Base-by-base conservation (phyloP, 129 eudicot genomes). In the Kitagawia praeruptora region DNA sequence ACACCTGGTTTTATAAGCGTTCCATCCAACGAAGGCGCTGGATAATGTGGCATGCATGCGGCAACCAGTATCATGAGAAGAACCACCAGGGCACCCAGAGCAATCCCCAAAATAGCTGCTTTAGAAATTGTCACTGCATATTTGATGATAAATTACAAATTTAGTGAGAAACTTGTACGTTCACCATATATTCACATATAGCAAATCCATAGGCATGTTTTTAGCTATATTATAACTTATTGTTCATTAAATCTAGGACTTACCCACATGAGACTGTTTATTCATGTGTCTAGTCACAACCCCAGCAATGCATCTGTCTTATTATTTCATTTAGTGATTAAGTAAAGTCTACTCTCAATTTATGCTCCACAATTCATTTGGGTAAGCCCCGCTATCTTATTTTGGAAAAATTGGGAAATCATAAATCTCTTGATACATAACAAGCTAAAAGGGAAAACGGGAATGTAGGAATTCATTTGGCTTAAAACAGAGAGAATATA, bases 41-140 rank as follows among this genome's bases (percentile, higher is more conserved):
- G 87, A 56, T 83, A 81, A 82, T 85, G 87, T 9, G 97, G 99
- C 54, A 95, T 89, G 79, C 90, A 90, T 23, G 90, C 99, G 14
- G 99, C 96, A 4, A 88, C 88, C 2, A 96, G 76, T 83, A 96
- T 96, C 98, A 96, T 87, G 49, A 96, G 91, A 72, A 96, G 97
- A 83, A 96, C 84, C 75, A 87, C 97, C 78, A 96, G 79, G 39
- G 92, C 97, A 70, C 98, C 98, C 61, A 96, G 78, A 38, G 99
- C 93, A 61, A 96, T 92, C 74, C 99, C 99, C 34, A 96, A 84
- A 67, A 96, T 96, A 40, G 98, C 96, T 45, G 97, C 97, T 87
- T 92, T 96, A 42, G 98, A 87, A 70, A 96, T 90, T 21, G 91
- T 44, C 46, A 75, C 99, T 96, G 84, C 78, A 74, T 1, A 15